Conservation (phyloP, 2,329 filamentous ascomycete species). For the Exophiala calicioides region DNA sequence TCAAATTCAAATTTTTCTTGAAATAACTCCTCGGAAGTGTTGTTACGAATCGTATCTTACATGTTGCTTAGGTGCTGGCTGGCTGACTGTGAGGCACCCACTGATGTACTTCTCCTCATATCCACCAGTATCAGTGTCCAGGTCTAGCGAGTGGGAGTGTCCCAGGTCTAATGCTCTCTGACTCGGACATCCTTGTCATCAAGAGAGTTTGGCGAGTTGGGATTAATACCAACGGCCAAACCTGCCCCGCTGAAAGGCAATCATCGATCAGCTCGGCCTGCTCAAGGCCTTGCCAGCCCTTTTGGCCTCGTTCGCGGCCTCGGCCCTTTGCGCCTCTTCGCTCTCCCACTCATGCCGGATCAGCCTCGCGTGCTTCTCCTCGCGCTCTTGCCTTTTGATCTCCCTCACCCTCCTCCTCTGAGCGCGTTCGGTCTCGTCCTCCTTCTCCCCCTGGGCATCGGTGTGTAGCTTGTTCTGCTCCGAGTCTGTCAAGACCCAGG, state of each 20-base stretch:
- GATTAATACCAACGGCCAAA: too few relatives aligned
- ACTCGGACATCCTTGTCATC: too few relatives aligned
- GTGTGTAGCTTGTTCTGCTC: conserved; percentile 46
- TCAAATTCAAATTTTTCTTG: conserved; percentile 3
- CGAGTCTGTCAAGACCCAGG: conserved; percentile 53
- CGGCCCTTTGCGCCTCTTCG: conserved; percentile 45
- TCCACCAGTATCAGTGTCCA: too few relatives aligned
- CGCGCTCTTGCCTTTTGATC: conserved; percentile 40
- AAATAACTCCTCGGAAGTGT: background rate
- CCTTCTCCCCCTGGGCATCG: conserved; percentile 45
- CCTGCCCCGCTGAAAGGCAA: too few relatives aligned
- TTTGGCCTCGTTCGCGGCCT: conserved; percentile 36
- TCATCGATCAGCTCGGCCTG: too few relatives aligned
- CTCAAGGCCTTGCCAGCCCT: conserved; percentile 32
- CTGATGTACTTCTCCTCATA: too few relatives aligned
- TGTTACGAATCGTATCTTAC: too few relatives aligned
- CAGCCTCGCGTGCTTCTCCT: conserved; percentile 39
- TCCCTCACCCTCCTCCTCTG: conserved; percentile 33
- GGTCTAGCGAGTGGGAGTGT: too few relatives aligned
- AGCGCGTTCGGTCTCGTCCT: conserved; percentile 40
- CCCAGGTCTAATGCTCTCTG: too few relatives aligned
- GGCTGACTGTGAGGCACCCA: too few relatives aligned
- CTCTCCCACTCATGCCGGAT: conserved; percentile 36
- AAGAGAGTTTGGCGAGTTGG: too few relatives aligned
- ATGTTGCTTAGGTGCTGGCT: too few relatives aligned